These are phyloP conservation scores for Favolaschia claudopus DNA, from an alignment of 768 basidiomycete genomes.

Conservation along the genomic window DNA sequence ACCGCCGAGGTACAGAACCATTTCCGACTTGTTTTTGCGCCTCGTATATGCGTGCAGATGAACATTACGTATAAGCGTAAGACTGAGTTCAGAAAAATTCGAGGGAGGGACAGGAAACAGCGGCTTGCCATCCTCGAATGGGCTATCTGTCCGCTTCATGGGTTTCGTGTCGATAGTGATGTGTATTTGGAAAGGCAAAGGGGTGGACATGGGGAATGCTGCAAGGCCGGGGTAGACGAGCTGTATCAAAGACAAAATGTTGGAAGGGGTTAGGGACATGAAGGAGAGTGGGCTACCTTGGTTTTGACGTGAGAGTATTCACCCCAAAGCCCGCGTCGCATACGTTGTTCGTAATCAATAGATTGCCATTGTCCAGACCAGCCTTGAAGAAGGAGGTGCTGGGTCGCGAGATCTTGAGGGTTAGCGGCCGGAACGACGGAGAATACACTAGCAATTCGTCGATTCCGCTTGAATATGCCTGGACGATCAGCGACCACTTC, in stretches of 20 bases:
- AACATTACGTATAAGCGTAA: slow-evolving; percentile 5
- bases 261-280: neutral
- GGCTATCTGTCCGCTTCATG: neutral
- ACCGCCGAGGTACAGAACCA: neutral
- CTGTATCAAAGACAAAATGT: too few species aligned
- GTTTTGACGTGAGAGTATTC: slow-evolving; percentile 11
- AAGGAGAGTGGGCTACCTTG: neutral
- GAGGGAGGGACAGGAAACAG: slow-evolving; percentile 10
- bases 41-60: neutral
- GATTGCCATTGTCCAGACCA: slow-evolving; percentile 11
- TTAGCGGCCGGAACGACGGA: slow-evolving; percentile 4
- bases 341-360: slow-evolving; percentile 3
- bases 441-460: slow-evolving; percentile 5
- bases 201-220: slow-evolving; percentile 11
- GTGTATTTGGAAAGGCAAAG: slow-evolving; percentile 9
- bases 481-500: slow-evolving; percentile 13
- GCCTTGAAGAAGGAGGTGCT: neutral
- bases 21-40: neutral
- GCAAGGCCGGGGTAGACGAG: slow-evolving; percentile 10
- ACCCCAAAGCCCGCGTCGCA: slow-evolving; percentile 14
- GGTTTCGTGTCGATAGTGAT: slow-evolving; percentile 13
- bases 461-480: slow-evolving; percentile 10
- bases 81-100: slow-evolving; percentile 1
- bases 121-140: slow-evolving; percentile 2
- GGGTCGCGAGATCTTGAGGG: neutral